Conservation (phyloP, 2,329 filamentous ascomycete species). For the Botrytis porri region DNA sequence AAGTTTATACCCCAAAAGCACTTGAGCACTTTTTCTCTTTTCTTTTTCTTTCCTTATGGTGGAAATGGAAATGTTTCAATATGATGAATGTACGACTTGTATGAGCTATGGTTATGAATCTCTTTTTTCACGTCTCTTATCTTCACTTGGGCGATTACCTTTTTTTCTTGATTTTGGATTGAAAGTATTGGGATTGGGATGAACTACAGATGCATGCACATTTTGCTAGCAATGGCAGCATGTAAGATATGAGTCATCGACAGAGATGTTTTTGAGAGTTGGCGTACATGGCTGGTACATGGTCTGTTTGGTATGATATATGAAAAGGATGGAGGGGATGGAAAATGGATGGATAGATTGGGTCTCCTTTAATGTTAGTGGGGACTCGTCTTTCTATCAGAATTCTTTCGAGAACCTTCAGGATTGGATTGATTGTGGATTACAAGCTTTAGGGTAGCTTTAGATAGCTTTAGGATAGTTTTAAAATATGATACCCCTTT, state of each 20-base stretch:
- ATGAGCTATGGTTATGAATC: constrained; percentile 34
- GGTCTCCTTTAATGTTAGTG: background rate
- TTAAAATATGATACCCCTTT: constrained; percentile 13
- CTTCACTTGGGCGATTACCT: constrained; percentile 8
- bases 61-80: constrained; percentile 30
- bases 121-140: constrained; percentile 26
- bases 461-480: constrained; percentile 10
- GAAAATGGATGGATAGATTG: background rate
- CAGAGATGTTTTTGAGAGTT: constrained; percentile 3
- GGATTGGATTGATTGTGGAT: constrained; percentile 1
- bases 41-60: constrained; percentile 18
- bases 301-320: constrained; percentile 1
- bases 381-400: background rate
- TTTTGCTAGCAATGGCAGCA: constrained; percentile 19
- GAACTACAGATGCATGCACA: constrained; percentile 6
- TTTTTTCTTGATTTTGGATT: constrained; percentile 4
- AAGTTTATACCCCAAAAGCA: constrained; percentile 34
- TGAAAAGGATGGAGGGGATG: background rate
- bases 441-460: background rate
- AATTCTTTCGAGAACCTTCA: background rate
- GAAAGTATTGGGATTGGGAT: constrained; percentile 3
- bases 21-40: constrained; percentile 10
- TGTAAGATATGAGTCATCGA: constrained; percentile 18
- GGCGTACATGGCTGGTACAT: constrained; percentile 18
- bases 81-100: constrained; percentile 35